Percentiles rank a stretch among this genome's conserved stretches.
Conservation (phyloP, 768 basidiomycete species). For the Trametes cinnabarina region DNA sequence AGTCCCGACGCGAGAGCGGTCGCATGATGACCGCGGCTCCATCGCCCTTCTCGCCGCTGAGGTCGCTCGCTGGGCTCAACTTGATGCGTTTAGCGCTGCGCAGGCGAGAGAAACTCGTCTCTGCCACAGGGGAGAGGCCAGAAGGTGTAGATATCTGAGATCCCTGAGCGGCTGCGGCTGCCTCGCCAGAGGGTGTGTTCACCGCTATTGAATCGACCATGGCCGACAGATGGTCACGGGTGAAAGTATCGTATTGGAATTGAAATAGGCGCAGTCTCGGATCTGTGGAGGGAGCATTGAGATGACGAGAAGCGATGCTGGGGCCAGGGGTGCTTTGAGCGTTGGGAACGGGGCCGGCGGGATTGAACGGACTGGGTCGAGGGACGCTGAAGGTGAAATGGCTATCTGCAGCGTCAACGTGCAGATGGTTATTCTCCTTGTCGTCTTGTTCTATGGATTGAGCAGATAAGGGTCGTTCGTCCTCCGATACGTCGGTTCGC, state of each 20-base stretch:
- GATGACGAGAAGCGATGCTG: conserved; percentile 32
- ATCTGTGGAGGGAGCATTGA: conserved; percentile 50
- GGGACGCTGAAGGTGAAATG: conserved; percentile 79
- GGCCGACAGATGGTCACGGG: conserved; percentile 88
- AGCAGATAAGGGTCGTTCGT: not conserved
- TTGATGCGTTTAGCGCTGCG: conserved; percentile 81
- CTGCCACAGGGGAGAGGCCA: conserved; percentile 28
- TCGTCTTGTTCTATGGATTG: not conserved
- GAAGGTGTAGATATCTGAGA: conserved; percentile 47
- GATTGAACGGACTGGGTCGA: conserved; percentile 35
- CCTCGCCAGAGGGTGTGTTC: conserved; percentile 57
- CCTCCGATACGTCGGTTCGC: not conserved
- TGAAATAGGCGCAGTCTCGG: conserved; percentile 85
- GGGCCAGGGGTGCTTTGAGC: conserved; percentile 61
- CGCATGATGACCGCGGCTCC: conserved; percentile 48
- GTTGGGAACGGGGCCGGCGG: conserved; percentile 39
- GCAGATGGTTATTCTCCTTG: not conserved
- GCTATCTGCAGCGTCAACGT: conserved; percentile 38
- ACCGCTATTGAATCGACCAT: conserved; percentile 94
- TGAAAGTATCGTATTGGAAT: conserved; percentile 95
- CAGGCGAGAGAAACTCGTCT: conserved; percentile 48
- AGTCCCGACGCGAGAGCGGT: conserved; percentile 60
- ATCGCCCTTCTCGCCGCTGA: conserved; percentile 46
- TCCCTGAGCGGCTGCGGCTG: conserved; percentile 41
- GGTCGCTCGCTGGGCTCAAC: conserved; percentile 66